Base-by-base conservation (phyloP, 2,329 filamentous ascomycete species). In the Tolypocladium paradoxum region DNA sequence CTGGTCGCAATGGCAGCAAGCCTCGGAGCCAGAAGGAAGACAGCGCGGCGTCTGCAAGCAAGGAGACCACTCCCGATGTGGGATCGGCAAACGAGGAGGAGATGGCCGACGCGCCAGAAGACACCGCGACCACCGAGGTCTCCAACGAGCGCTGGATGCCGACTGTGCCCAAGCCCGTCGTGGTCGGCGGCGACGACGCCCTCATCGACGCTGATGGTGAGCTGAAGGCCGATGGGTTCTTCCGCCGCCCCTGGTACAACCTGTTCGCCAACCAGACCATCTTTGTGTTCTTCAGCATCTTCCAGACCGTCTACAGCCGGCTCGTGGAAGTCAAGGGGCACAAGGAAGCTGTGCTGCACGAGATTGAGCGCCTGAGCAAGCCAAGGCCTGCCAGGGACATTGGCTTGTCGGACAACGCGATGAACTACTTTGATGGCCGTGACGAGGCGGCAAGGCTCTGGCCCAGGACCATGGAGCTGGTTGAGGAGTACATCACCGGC, bases 221-320 rank as follows among this genome's bases (percentile, higher is more conserved):
- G 70, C 81, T 80, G 62, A 92, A 79, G 75, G 87, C 72, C 56
- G 90, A 96, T 56, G 87, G 90, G 50, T 84, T 88, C 54, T 95
- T 93, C 70, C 78, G 79, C 60, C 87, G 91, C 48, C 83, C 84
- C 12, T 84, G 82, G 70, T 95, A 90, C 74, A 92, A 92, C 65
- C 83, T 97, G 66, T 99, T 95, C 73, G 86, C 85, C 67, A 97
- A 96, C 68, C 82, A 90, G 62, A 89, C 87, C 4, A 85, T 99
- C 55, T 96, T 90, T 66, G 91, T 93, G 70, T 97, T 99, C 76
- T 87, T 99, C 74, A 88, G 87, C 60, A 85, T 96, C 56, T 93
- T 99, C 67, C 84, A 96, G 65, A 87, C 87, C n/a, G 75, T 99
- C 6, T 97, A 96, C 70, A 82, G 84, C 62, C 84, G 93, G 40